Evolutionary conservation across 257 asterid species (phyloP).

Genomic region (Capsicum rhomboideum): DNA sequence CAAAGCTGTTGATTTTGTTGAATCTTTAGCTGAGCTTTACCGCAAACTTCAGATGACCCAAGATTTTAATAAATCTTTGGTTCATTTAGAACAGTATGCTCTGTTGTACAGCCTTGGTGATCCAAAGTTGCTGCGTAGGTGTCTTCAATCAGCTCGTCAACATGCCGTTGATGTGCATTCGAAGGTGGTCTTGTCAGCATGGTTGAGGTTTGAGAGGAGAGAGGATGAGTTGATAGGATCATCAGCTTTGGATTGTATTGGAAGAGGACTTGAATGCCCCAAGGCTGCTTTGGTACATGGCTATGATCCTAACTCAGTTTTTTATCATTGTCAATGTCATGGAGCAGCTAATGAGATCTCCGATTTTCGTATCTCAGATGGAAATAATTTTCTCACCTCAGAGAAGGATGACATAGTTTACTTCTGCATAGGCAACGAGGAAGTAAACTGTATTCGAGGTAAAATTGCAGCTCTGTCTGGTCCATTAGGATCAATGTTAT

Average conservation of each 20-base stretch:
- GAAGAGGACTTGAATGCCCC: constrained; percentile 48
- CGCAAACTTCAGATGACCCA: constrained; percentile 9
- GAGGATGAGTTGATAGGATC: constrained; percentile 41
- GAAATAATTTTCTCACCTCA: neutral
- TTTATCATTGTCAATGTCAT: constrained; percentile 29
- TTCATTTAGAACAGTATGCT: constrained; percentile 36
- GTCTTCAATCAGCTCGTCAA: constrained; percentile 39
- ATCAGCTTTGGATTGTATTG: constrained; percentile 42
- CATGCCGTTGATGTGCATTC: constrained; percentile 45
- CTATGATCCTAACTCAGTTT: constrained; percentile 31
- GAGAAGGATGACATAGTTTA: constrained; percentile 22
- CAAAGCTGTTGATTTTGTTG: constrained; percentile 37
- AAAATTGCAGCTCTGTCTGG: constrained; percentile 38
- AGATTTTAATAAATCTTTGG: constrained; percentile 19
- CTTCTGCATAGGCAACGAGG: constrained; percentile 29
- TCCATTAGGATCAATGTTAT: constrained; percentile 36
- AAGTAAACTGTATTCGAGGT: constrained; percentile 27
- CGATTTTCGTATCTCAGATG: neutral
- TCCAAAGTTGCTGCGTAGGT: constrained; percentile 41
- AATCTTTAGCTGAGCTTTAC: constrained; percentile 32
- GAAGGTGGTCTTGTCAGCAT: constrained; percentile 44
- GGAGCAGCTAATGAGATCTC: neutral
- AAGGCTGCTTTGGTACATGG: constrained; percentile 30
- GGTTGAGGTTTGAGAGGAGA: constrained; percentile 62
- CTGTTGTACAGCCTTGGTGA: constrained; percentile 30